phyloP scores from a whole-genome alignment of 2,329 filamentous ascomycete genomes.

The Pseudogymnoascus destructans region DNA sequence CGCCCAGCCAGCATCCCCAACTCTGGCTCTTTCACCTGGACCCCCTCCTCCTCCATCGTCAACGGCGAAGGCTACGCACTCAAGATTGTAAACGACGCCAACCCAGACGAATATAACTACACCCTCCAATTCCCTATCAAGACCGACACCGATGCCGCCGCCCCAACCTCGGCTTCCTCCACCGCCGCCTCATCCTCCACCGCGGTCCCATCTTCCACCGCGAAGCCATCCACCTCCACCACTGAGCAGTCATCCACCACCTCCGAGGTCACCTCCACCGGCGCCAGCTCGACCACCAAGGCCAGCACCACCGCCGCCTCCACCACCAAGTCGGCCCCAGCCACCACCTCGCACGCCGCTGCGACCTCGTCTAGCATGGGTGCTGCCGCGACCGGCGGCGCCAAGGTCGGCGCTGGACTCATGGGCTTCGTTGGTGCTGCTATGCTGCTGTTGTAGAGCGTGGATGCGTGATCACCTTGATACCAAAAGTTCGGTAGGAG shows the following conservation, averaged over 20 bases:
- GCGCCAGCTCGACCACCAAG: not conserved
- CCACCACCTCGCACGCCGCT: not conserved
- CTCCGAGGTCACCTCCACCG: not conserved
- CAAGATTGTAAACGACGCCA: conserved; percentile 17
- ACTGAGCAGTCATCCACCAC: not conserved
- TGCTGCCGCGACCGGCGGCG: not conserved
- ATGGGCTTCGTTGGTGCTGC: conserved; percentile 1
- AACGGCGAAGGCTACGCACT: conserved; percentile 13
- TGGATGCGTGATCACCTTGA: not conserved
- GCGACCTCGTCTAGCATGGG: not conserved
- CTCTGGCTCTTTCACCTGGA: conserved; percentile 14
- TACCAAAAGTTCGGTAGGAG: not conserved
- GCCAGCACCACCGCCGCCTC: not conserved
- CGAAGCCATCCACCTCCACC: not conserved
- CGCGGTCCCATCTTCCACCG: not conserved
- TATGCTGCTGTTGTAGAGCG: not conserved
- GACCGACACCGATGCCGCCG: conserved; percentile 12
- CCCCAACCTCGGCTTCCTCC: not conserved
- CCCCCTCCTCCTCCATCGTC: conserved; percentile 10
- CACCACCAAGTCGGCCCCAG: not conserved
- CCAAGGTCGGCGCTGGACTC: not conserved
- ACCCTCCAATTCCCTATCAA: conserved; percentile 20
- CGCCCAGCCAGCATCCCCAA: conserved; percentile 11
- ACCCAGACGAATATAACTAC: conserved; percentile 19
- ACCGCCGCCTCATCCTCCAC: not conserved